A percentile compares a stretch with the other conserved stretches of the same genome.
These are phyloP conservation scores for Boletellus dicymbophilus DNA, from an alignment of 1,284 basidiomycete genomes.

Conservation along the genomic window DNA sequence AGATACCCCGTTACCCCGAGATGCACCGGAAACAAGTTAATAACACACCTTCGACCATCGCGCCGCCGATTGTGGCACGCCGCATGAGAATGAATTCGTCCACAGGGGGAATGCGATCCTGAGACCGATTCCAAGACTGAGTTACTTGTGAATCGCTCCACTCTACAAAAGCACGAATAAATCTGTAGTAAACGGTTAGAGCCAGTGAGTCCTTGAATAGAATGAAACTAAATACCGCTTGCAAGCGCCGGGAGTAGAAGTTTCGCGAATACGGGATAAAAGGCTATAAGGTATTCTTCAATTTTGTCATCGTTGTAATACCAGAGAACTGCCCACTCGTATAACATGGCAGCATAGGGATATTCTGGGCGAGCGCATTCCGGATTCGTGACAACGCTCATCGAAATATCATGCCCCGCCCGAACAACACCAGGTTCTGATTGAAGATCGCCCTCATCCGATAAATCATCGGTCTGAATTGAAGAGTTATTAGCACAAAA, in stretches of 20 bases:
- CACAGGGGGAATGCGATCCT: constrained; percentile 40
- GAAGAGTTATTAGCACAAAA: constrained; percentile 8
- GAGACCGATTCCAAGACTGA: constrained; percentile 40
- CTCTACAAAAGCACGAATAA: constrained; percentile 39
- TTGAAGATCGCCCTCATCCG: constrained; percentile 44
- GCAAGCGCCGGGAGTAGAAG: constrained; percentile 40
- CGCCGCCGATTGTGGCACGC: constrained; percentile 44
- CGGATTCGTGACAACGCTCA: constrained; percentile 33
- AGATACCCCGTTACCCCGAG: not conserved
- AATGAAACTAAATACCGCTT: constrained; percentile 27
- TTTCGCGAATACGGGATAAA: constrained; percentile 39
- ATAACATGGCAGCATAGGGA: constrained; percentile 44
- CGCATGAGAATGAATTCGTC: constrained; percentile 47
- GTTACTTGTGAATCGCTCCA: constrained; percentile 43
- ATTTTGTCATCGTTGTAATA: constrained; percentile 13
- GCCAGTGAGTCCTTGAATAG: not conserved
- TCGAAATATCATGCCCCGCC: constrained; percentile 39
- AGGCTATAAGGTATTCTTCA: constrained; percentile 28
- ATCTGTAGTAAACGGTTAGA: constrained; percentile 28
- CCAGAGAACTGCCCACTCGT: constrained; percentile 34
- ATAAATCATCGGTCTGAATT: constrained; percentile 42
- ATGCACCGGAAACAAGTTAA: constrained; percentile 2
- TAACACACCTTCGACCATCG: constrained; percentile 46
- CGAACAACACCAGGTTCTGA: constrained; percentile 41
- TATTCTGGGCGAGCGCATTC: constrained; percentile 36